Evolutionary conservation across 1,284 basidiomycete genomes (phyloP).

Genomic region (Grifola frondosa): DNA sequence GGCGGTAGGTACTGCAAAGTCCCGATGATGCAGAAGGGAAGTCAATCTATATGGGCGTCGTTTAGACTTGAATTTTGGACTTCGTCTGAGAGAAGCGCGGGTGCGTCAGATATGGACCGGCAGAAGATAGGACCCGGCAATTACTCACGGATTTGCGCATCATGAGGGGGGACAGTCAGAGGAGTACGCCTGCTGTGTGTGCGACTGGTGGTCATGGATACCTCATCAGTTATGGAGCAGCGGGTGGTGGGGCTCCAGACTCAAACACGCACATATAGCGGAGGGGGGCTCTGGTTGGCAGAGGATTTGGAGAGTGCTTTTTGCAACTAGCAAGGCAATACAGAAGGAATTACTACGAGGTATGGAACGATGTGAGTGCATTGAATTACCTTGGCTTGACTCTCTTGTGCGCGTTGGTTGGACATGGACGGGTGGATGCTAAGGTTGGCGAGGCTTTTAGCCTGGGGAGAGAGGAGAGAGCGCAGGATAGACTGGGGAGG

Average conservation of each 20-base stretch:
- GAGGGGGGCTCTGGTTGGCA: constrained; percentile 15
- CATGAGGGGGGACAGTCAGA: constrained; percentile 33
- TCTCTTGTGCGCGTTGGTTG: constrained; percentile 61
- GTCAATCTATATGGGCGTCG: constrained; percentile 18
- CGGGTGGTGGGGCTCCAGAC: background rate
- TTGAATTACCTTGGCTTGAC: constrained; percentile 65
- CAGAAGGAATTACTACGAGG: constrained; percentile 15
- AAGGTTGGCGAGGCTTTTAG: constrained; percentile 62
- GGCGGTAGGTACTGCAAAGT: constrained; percentile 30
- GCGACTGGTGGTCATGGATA: constrained; percentile 13
- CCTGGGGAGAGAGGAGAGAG: constrained; percentile 68
- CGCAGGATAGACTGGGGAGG: constrained; percentile 66
- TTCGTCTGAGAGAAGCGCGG: constrained; percentile 21
- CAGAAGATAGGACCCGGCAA: background rate
- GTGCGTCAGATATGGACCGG: constrained; percentile 1
- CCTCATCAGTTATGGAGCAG: background rate
- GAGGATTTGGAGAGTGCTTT: constrained; percentile 32
- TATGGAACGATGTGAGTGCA: background rate
- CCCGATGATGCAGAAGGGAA: constrained; percentile 18
- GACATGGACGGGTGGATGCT: constrained; percentile 68
- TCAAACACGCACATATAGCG: constrained; percentile 22
- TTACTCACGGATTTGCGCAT: constrained; percentile 37
- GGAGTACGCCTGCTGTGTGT: constrained; percentile 23
- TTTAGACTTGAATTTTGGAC: constrained; percentile 27
- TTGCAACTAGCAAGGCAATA: constrained; percentile 23